Evolutionary conservation across 2,329 filamentous ascomycete genomes (phyloP).

Genomic region (Neopestalotiopsis sp.): DNA sequence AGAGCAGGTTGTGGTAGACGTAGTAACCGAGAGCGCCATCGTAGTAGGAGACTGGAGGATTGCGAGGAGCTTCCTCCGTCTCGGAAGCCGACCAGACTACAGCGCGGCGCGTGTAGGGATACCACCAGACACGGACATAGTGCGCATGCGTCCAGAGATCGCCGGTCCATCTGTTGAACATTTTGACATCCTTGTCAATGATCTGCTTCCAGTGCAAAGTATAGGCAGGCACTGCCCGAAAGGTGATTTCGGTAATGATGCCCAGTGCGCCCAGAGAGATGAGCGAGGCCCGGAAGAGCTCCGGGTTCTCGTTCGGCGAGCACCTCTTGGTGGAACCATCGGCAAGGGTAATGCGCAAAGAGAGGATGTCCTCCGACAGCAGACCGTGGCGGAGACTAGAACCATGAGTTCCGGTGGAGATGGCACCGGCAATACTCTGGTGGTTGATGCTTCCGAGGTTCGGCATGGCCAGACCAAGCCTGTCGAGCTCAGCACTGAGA

Average conservation of each 20-base stretch:
- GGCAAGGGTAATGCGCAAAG: conserved; percentile 80
- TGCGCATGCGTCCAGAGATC: conserved; percentile 83
- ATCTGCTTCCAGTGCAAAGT: conserved; percentile 88
- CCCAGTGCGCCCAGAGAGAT: conserved; percentile 89
- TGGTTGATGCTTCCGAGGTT: conserved; percentile 95
- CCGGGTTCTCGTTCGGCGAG: conserved; percentile 68
- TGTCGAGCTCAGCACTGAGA: conserved; percentile 75
- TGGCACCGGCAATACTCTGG: conserved; percentile 90
- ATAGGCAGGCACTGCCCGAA: conserved; percentile 79
- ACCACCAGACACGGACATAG: conserved; percentile 97
- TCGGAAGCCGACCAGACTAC: conserved; percentile 91
- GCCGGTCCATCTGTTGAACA: conserved; percentile 74
- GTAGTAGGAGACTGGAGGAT: conserved; percentile 76
- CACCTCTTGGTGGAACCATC: conserved; percentile 78
- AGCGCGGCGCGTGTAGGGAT: conserved; percentile 86
- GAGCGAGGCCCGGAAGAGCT: conserved; percentile 87
- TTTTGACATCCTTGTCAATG: conserved; percentile 70
- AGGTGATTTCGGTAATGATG: conserved; percentile 88
- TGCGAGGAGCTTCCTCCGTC: conserved; percentile 64
- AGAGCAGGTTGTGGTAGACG: conserved; percentile 90
- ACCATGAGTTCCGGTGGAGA: conserved; percentile 92
- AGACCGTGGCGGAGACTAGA: conserved; percentile 84
- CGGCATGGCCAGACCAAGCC: conserved; percentile 80
- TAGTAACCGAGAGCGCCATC: conserved; percentile 83
- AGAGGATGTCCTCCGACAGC: conserved; percentile 77